A percentile compares a stretch with the other conserved stretches of the same genome.
Conservation (phyloP, 2,329 filamentous ascomycete species). For the Raffaelea deltoideospora region DNA sequence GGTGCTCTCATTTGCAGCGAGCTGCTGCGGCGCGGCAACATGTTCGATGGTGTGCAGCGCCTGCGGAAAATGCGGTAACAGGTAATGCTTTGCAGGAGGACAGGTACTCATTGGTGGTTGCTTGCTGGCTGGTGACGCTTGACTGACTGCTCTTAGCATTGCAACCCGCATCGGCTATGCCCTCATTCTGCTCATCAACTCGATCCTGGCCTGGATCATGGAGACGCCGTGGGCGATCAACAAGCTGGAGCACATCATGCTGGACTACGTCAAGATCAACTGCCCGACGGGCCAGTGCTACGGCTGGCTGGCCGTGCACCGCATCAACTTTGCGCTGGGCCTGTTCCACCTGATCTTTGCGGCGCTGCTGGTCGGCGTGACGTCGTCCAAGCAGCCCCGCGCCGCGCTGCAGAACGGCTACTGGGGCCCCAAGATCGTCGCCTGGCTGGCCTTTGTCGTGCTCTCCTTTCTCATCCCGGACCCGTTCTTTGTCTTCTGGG, state of each 20-base stretch:
- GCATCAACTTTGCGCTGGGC: constrained; percentile 94
- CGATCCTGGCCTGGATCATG: constrained; percentile 96
- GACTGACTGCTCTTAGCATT: constrained; percentile 41
- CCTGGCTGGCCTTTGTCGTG: constrained; percentile 76
- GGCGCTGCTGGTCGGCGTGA: constrained; percentile 71
- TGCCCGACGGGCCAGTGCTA: constrained; percentile 85
- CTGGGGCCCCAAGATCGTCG: constrained; percentile 91
- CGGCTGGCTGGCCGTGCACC: constrained; percentile 90
- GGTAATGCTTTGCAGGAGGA: constrained; percentile 30
- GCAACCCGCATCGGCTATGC: constrained; percentile 95
- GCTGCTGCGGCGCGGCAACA: constrained; percentile 91
- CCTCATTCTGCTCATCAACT: constrained; percentile 88
- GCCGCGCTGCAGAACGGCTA: constrained; percentile 93
- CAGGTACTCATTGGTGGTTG: not conserved
- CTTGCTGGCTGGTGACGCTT: not conserved
- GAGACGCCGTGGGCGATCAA: constrained; percentile 97
- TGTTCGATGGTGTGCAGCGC: constrained; percentile 92
- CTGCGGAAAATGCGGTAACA: constrained; percentile 94
- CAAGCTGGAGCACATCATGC: constrained; percentile 78
- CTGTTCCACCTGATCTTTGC: constrained; percentile 85
- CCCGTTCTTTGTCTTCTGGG: constrained; percentile 86
- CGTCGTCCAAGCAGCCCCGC: constrained; percentile 71
- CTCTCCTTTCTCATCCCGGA: constrained; percentile 93
- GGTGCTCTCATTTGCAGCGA: constrained; percentile 37
- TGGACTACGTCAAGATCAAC: constrained; percentile 92